Evolutionary conservation across 1,284 basidiomycete species (phyloP), one percentile per base, ranked within the genome.

Genomic region (Ceratobasidium sp.): DNA sequence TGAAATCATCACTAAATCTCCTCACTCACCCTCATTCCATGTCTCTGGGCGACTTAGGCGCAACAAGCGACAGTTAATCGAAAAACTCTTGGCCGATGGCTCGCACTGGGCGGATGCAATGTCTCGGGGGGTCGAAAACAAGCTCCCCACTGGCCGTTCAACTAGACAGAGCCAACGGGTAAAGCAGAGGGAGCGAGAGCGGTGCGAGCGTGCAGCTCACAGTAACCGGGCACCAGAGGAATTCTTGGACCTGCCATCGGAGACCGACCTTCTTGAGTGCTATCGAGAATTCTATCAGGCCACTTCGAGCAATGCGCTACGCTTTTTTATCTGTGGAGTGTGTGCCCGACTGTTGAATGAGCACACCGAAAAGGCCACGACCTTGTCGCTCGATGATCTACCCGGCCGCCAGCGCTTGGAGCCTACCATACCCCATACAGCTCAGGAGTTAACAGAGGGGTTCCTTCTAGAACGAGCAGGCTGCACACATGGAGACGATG

Each of bases 301-400:
- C n/a, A 62, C 59, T 14, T 62, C 59, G 9, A 62, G 29, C 59
- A 33, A n/a, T 44, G 59, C 59, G 19, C 33, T 62, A 6, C 41
- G 29, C 14, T 44, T 27, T 24, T 44, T 36, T 62, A 45, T 62
- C 44, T 62, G 59, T 24, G 59, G 41, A 11, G 41, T 62, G 27
- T 62, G 59, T 44, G 59, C 59, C 27, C 41, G 59, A 22, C 6
- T 19, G 7, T 24, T 7, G 33, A 22, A 27, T 24, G 9, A 7
- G 22, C 22, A 19, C 5, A 44, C 24, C 44, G 36, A 11, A 17
- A 14, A 44, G 3, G 24, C 29, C 22, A n/a, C 11, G 24, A 19
- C 14, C 11, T 24, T 62, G 19, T 15, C 4, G 5, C n/a, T 62
- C 14, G 15, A 19, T 14, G 36, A 45, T 24, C 22, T 62, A 11